Conservation (phyloP, 495 filamentous ascomycete genomes). For the Xylaria curta region DNA sequence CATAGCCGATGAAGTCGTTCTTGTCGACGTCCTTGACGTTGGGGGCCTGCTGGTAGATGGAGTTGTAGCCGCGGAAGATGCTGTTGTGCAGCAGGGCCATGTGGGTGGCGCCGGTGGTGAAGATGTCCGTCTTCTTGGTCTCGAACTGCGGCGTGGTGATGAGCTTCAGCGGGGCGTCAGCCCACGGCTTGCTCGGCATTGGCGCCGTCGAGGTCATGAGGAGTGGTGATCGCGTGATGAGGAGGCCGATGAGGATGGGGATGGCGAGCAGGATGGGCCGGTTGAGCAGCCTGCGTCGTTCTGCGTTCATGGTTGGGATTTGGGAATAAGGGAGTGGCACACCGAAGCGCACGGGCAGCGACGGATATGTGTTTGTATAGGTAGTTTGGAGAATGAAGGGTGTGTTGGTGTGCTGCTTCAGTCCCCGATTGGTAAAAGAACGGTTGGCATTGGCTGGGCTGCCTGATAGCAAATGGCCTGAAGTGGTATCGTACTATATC, state of each 20-base stretch:
- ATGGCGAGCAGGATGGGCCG: slow-evolving; percentile 42
- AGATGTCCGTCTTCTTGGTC: slow-evolving; percentile 58
- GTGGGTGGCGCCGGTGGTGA: slow-evolving; percentile 60
- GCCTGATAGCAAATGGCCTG: neutral
- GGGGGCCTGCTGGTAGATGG: slow-evolving; percentile 60
- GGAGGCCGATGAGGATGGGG: slow-evolving; percentile 44
- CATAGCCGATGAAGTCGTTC: slow-evolving; percentile 59
- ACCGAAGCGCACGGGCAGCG: neutral
- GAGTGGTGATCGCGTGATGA: slow-evolving; percentile 50
- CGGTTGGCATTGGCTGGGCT: slow-evolving; percentile 8
- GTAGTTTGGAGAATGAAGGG: neutral
- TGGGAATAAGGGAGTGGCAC: neutral
- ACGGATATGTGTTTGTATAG: slow-evolving; percentile 15
- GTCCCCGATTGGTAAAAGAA: slow-evolving; percentile 23
- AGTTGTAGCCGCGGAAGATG: slow-evolving; percentile 65
- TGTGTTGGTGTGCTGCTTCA: slow-evolving; percentile 20
- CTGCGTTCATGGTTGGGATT: slow-evolving; percentile 22
- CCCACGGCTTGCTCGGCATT: slow-evolving; percentile 49
- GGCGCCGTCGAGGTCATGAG: slow-evolving; percentile 47
- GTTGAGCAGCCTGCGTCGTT: slow-evolving; percentile 32
- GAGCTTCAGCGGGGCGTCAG: slow-evolving; percentile 55
- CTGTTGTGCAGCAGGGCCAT: slow-evolving; percentile 67
- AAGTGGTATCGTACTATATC: slow-evolving; percentile 23
- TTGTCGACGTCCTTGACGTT: slow-evolving; percentile 50
- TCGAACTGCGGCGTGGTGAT: slow-evolving; percentile 54